Base-by-base conservation (phyloP, 2,329 filamentous ascomycete species). In the Neonectria ditissima region DNA sequence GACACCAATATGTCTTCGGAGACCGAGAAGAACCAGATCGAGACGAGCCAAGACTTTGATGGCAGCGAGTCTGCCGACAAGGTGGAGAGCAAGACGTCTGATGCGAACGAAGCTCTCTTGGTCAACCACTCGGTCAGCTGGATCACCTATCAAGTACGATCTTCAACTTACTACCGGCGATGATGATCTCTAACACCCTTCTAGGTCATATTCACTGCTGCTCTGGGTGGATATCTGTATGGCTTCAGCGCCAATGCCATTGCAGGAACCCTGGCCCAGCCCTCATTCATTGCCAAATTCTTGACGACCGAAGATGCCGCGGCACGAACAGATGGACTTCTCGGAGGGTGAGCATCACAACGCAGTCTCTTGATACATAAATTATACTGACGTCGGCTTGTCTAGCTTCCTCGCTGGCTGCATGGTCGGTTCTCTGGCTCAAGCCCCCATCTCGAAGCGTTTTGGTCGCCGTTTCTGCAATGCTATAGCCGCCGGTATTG, bases 181-280 rank as follows among this genome's bases (percentile, higher is more conserved):
- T 7, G 30, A 5, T 9, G 7, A 8, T 37, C 7, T 22, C 24
- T n/a, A 6, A 26, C 14, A 28, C 16, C 14, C 18, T 28, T 28
- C 20, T 13, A 68, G 66, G 60, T 66, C 20, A 66, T 68, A 51
- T 32, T 66, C 32, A 64, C 64, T 34, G 66, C 66, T 32, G 66
- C 63, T 7, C 41, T 68, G 14, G 66, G 63, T 18, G 59, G 66
- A 14, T 68, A 51, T 13, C 39, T 66, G 0, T 68, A 66, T 18
- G 63, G 66, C 14, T 68, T 64, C 56, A 64, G 59, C 39, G 61
- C 59, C 59, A 68, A 68, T 32, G 66, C 64, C 34, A 68, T 68
- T 58, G 66, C 66, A 34, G 66, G 66, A 50, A 68, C 63, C 18
- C 34, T 68, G 54, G 66, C 64, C 13, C 66, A 68, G 45, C 47